These are phyloP conservation scores for Candida ascalaphidarum DNA, from an alignment of 805 yeast genomes.

Conservation along the genomic window DNA sequence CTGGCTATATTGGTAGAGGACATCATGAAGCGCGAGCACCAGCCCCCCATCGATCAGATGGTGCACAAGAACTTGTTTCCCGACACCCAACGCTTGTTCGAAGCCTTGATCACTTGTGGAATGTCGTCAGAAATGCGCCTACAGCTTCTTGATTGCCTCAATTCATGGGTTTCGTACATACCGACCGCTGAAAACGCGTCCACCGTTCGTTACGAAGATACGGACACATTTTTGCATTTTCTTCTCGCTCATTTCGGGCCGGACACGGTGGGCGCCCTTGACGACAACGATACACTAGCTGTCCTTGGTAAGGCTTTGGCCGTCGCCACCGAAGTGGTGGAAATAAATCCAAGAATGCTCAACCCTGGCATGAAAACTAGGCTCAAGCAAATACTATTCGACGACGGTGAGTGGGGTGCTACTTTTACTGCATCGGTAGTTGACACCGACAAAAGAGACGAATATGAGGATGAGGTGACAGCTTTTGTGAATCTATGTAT, in stretches of 20 bases:
- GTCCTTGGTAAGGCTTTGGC: constrained; percentile 22
- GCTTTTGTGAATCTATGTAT: constrained; percentile 39
- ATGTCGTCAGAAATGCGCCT: constrained; percentile 2
- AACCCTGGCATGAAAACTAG: constrained; percentile 16
- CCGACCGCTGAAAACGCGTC: constrained; percentile 27
- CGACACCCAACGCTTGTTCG: constrained; percentile 8
- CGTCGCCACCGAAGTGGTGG: constrained; percentile 37
- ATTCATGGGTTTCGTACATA: constrained; percentile 29
- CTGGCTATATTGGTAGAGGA: constrained; percentile 47
- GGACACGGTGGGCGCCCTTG: no score
- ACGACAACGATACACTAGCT: constrained; percentile 3
- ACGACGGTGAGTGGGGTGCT: no score
- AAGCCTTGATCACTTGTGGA: constrained; percentile 7
- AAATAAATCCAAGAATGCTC: constrained; percentile 36
- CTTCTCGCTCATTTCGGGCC: constrained; percentile 8
- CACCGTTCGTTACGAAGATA: constrained; percentile 17
- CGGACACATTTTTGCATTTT: constrained; percentile 5
- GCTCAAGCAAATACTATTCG: constrained; percentile 19
- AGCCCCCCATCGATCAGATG: constrained; percentile 24
- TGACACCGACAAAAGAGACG: constrained; percentile 21
- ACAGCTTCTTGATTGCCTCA: constrained; percentile 17
- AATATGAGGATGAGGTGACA: constrained; percentile 24
- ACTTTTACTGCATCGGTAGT: no score
- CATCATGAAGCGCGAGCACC: constrained; percentile 23
- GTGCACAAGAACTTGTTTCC: constrained; percentile 28